Evolutionary conservation across 495 filamentous ascomycete genomes (phyloP).

Genomic region (Astrocystis sublimbata): DNA sequence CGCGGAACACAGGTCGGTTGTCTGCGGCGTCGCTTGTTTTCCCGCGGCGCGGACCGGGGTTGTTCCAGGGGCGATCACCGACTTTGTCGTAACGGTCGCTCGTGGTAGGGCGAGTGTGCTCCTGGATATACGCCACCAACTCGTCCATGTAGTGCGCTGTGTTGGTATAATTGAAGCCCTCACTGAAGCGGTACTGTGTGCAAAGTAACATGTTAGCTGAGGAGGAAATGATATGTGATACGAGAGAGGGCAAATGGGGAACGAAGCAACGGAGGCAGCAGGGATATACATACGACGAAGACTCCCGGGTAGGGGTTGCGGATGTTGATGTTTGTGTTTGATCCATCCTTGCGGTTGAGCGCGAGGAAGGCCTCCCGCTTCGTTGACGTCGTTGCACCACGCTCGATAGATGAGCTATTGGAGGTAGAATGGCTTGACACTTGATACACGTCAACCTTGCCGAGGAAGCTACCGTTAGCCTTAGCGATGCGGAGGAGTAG

Average conservation of each 20-base stretch:
- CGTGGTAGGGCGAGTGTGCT: constrained; percentile 43
- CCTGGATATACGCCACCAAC: constrained; percentile 45
- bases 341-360: constrained; percentile 41
- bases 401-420: not conserved
- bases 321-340: constrained; percentile 44
- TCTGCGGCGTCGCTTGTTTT: constrained; percentile 27
- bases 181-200: constrained; percentile 53
- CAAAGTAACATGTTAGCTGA: no score
- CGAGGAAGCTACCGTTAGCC: constrained; percentile 46
- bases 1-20: constrained; percentile 43
- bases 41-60: constrained; percentile 75
- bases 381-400: constrained; percentile 13
- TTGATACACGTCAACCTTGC: constrained; percentile 28
- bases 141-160: constrained; percentile 49
- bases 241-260: no score
- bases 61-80: constrained; percentile 72
- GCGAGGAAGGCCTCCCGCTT: constrained; percentile 46
- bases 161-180: constrained; percentile 57
- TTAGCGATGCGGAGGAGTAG: constrained; percentile 40
- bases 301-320: constrained; percentile 48
- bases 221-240: no score
- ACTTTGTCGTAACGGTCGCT: constrained; percentile 38
- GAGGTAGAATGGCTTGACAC: not conserved
- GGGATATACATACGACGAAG: no score
- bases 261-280: no score